Evolutionary conservation across 163 green algal genomes (phyloP).

Genomic region (Scenedesmus sp.): DNA sequence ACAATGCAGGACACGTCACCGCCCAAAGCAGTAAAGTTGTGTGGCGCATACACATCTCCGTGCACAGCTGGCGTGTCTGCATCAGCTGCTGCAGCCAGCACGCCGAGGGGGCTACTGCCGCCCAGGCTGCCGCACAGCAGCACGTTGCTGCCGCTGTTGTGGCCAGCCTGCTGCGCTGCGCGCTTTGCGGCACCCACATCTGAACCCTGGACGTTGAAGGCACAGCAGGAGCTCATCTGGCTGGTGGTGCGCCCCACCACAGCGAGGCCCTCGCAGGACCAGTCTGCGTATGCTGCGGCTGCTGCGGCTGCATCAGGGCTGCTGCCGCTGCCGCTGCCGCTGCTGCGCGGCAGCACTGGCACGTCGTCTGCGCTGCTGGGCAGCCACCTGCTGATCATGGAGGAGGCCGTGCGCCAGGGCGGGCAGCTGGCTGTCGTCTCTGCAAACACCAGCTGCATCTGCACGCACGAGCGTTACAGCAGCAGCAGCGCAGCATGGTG

Average conservation of each 20-base stretch:
- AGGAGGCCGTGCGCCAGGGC: slow-evolving; percentile 22
- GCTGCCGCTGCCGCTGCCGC: not conserved
- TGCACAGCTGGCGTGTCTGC: not conserved
- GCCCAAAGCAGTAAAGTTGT: not conserved
- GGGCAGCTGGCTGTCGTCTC: slow-evolving; percentile 29
- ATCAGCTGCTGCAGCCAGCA: slow-evolving; percentile 3
- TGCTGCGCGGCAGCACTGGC: not conserved
- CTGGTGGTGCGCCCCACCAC: not conserved
- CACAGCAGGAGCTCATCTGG: not conserved
- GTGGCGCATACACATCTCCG: not conserved
- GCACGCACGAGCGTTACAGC: not conserved
- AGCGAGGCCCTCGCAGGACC: not conserved
- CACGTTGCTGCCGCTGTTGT: slow-evolving; percentile 1
- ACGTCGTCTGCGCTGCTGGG: slow-evolving; percentile 36
- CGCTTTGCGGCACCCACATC: not conserved
- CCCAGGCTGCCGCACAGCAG: not conserved
- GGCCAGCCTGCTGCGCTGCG: not conserved
- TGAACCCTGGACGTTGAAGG: not conserved
- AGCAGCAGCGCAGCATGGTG: not conserved
- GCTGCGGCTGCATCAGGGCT: not conserved
- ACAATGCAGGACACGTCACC: not conserved
- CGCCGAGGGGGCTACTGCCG: not conserved
- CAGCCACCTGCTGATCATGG: slow-evolving; percentile 47
- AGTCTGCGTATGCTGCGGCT: not conserved
- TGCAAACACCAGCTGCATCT: slow-evolving; percentile 45